Evolutionary conservation across 2,329 filamentous ascomycete genomes (phyloP).

Genomic region (Tolypocladium album): DNA sequence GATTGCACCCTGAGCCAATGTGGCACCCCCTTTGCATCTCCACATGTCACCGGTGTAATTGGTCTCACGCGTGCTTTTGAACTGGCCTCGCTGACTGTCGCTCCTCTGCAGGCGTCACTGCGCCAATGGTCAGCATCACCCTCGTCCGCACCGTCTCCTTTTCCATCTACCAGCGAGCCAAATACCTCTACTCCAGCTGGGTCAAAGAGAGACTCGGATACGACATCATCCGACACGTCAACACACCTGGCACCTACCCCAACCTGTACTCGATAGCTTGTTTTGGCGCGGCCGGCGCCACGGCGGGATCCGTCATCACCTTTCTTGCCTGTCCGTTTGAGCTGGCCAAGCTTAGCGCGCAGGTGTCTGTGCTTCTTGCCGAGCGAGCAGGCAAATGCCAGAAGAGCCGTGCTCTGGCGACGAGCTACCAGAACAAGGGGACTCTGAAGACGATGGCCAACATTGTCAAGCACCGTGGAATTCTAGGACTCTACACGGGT

Average conservation of each 20-base stretch:
- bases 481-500: slow-evolving; percentile 67
- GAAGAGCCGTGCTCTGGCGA: slow-evolving; percentile 47
- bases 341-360: slow-evolving; percentile 79
- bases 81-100: background rate
- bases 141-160: slow-evolving; percentile 69
- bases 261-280: slow-evolving; percentile 63
- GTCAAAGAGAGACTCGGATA: slow-evolving; percentile 55
- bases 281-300: slow-evolving; percentile 69
- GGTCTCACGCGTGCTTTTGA: background rate
- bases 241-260: slow-evolving; percentile 58
- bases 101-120: slow-evolving; percentile 50
- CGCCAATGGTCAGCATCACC: slow-evolving; percentile 71
- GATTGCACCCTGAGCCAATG: background rate
- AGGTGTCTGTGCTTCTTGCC: slow-evolving; percentile 71
- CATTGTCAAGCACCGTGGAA: slow-evolving; percentile 64
- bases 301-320: slow-evolving; percentile 70
- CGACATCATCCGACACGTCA: slow-evolving; percentile 65
- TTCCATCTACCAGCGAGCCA: slow-evolving; percentile 69
- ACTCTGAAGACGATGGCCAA: slow-evolving; percentile 67
- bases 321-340: slow-evolving; percentile 80
- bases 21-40: background rate
- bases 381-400: slow-evolving; percentile 21
- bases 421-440: slow-evolving; percentile 68
- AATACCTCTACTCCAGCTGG: slow-evolving; percentile 61
- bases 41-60: background rate